Conservation (phyloP, 2,329 filamentous ascomycete genomes). For the Neobulgaria alba region DNA sequence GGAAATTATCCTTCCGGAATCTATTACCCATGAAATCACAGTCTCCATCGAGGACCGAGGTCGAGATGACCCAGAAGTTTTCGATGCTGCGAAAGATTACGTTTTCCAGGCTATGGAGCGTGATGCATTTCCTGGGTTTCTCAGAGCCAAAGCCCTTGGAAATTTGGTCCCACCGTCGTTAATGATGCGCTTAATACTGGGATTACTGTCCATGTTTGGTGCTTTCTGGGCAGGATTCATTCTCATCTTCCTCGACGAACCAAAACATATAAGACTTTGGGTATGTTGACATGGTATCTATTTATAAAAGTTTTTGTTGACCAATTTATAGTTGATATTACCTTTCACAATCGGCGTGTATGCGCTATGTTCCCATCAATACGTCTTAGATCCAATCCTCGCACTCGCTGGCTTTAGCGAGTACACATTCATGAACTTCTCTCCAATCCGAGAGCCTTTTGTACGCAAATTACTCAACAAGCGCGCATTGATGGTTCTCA, state of each 20-base stretch:
- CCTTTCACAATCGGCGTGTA: conserved; percentile 91
- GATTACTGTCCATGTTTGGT: conserved; percentile 78
- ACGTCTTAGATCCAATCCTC: conserved; percentile 86
- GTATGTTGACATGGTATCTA: conserved; percentile 42
- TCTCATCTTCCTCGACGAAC: conserved; percentile 81
- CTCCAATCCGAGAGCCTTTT: conserved; percentile 80
- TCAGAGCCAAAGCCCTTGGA: conserved; percentile 88
- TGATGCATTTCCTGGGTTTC: conserved; percentile 95
- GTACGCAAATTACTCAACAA: conserved; percentile 78
- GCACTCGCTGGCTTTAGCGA: conserved; percentile 87
- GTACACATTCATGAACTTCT: conserved; percentile 92
- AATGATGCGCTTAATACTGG: conserved; percentile 75
- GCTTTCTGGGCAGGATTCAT: conserved; percentile 92
- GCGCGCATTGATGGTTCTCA: conserved; percentile 72
- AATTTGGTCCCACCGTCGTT: conserved; percentile 91
- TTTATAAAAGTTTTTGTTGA: background rate
- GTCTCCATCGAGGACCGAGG: conserved; percentile 82
- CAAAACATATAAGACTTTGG: conserved; percentile 70
- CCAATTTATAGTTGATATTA: conserved; percentile 55
- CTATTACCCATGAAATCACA: conserved; percentile 79
- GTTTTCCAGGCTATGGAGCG: conserved; percentile 99
- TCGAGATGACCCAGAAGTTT: conserved; percentile 92
- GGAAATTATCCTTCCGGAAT: conserved; percentile 86
- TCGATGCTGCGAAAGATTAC: conserved; percentile 96
- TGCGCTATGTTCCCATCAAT: conserved; percentile 83